Conservation (phyloP, 306 rosid genomes). For the Cucumis cinereus region DNA sequence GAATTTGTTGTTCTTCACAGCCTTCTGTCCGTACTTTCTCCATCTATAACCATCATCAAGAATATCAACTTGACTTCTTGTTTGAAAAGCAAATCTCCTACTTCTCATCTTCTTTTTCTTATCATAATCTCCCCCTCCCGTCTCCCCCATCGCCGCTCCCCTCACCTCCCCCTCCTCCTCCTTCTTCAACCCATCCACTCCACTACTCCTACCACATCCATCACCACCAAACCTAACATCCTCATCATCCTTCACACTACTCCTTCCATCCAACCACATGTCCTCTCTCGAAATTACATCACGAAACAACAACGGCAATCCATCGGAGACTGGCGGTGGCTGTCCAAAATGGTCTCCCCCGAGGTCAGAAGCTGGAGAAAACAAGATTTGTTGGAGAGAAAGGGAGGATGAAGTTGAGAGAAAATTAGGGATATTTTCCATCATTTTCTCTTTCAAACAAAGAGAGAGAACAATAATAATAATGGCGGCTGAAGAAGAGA, state of each 20-base stretch:
- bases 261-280: not conserved
- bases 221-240: not conserved
- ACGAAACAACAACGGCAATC: not conserved
- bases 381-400: not conserved
- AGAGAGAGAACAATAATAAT: not conserved
- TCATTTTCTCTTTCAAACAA: not conserved
- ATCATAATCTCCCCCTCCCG: not conserved
- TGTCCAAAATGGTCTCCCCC: not conserved
- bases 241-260: not conserved
- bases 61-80: conserved; percentile 16
- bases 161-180: not conserved
- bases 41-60: conserved; percentile 16
- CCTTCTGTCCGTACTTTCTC: conserved; percentile 16
- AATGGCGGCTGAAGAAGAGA: not conserved
- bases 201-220: not conserved
- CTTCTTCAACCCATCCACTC: not conserved
- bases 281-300: not conserved
- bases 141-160: not conserved
- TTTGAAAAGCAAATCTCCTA: conserved; percentile 3
- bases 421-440: not conserved
- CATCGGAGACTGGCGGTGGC: not conserved
- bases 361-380: not conserved
- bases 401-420: not conserved
- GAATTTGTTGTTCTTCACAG: conserved; percentile 18
- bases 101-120: conserved; percentile 3